These are phyloP conservation scores for Lumnitzera littorea DNA, from an alignment of 345 rosid species.

Conservation along the genomic window DNA sequence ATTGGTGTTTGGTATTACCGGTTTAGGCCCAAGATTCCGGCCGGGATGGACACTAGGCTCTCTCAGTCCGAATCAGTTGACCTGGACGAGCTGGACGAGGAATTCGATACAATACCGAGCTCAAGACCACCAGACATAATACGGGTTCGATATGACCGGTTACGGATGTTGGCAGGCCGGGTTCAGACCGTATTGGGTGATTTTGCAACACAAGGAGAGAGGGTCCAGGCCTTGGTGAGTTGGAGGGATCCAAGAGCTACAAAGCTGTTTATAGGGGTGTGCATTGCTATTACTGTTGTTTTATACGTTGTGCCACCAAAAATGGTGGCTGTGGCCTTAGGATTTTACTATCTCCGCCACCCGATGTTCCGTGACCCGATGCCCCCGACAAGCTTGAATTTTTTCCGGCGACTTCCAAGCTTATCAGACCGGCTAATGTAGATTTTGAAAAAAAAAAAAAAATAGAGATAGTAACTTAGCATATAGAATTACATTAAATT, in stretches of 20 bases:
- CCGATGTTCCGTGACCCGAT: conserved; percentile 94
- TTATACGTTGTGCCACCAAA: conserved; percentile 80
- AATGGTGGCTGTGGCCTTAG: conserved; percentile 95
- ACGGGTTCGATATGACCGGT: conserved; percentile 70
- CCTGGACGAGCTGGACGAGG: conserved; percentile 89
- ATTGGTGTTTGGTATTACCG: conserved; percentile 94
- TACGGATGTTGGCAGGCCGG: conserved; percentile 73
- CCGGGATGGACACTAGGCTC: conserved; percentile 86
- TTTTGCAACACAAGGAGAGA: conserved; percentile 90
- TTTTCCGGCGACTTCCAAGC: conserved; percentile 90
- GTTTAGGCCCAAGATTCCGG: conserved; percentile 79
- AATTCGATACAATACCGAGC: conserved; percentile 90
- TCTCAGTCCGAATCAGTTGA: conserved; percentile 81
- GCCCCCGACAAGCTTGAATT: conserved; percentile 84
- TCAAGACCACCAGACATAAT: conserved; percentile 60
- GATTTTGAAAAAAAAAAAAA: conserved; percentile 8
- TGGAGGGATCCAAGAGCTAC: conserved; percentile 99
- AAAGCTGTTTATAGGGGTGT: conserved; percentile 72
- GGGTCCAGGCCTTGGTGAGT: conserved; percentile 82
- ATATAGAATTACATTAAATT: background rate
- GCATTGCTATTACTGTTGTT: conserved; percentile 56
- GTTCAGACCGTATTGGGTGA: conserved; percentile 93
- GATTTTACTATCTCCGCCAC: conserved; percentile 86
- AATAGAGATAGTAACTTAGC: conserved; percentile 1
- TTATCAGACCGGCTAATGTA: conserved; percentile 85